A percentile compares a stretch with the other conserved stretches of the same genome.
These are phyloP conservation scores for Tricholomella constricta DNA, from an alignment of 768 basidiomycete species.

Conservation along the genomic window DNA sequence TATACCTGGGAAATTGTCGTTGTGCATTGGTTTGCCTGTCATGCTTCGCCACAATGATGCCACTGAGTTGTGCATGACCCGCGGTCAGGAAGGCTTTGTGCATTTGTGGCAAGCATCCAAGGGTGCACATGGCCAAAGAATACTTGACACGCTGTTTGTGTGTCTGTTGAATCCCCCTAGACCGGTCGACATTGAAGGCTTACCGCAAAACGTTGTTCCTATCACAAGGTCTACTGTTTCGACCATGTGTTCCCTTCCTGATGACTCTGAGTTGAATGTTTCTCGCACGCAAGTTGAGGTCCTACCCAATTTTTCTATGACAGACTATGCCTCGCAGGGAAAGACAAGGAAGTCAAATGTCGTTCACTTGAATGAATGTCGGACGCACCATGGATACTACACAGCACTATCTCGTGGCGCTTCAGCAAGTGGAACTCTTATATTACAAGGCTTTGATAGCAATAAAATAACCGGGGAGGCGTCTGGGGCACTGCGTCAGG, in stretches of 20 bases:
- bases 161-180: slow-evolving; percentile 2
- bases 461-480: slow-evolving; percentile 26
- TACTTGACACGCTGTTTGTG: slow-evolving; percentile 8
- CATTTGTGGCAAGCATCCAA: slow-evolving; percentile 21
- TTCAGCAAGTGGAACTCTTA: slow-evolving; percentile 29
- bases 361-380: slow-evolving; percentile 26
- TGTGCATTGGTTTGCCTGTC: not conserved
- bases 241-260: slow-evolving; percentile 14
- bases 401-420: slow-evolving; percentile 31
- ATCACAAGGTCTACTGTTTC: slow-evolving; percentile 3
- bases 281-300: slow-evolving; percentile 24
- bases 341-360: slow-evolving; percentile 29
- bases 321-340: slow-evolving; percentile 30
- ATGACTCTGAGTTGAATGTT: slow-evolving; percentile 13
- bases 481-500: slow-evolving; percentile 27
- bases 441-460: slow-evolving; percentile 28
- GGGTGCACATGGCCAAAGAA: not conserved
- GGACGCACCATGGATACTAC: slow-evolving; percentile 26
- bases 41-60: slow-evolving; percentile 26
- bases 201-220: slow-evolving; percentile 16
- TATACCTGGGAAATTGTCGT: not conserved
- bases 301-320: slow-evolving; percentile 28
- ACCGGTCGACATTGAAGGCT: not conserved
- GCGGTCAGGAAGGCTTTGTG: slow-evolving; percentile 32
- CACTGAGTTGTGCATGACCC: slow-evolving; percentile 35